Percentiles rank a stretch among this genome's conserved stretches.
Evolutionary conservation across 176 grass and related monocot genomes (phyloP).

Genomic region (Eragrostis curvula): DNA sequence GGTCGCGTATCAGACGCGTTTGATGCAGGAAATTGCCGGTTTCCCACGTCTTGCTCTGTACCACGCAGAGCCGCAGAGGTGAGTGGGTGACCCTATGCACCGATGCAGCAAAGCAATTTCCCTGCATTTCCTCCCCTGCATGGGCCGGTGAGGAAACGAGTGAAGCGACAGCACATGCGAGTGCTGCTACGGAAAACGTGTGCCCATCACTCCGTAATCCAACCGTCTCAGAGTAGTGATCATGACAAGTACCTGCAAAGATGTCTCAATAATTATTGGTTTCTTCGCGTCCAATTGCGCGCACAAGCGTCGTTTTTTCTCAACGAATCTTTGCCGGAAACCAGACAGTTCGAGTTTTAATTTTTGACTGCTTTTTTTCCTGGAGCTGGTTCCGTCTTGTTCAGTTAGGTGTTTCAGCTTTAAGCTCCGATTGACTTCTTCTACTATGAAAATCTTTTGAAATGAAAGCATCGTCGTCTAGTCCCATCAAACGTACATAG

Average conservation of each 20-base stretch:
- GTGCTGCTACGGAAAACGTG: neutral
- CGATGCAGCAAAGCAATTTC: neutral
- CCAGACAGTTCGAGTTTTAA: neutral
- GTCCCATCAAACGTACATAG: neutral
- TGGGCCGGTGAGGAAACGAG: constrained; percentile 8
- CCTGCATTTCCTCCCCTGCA: neutral
- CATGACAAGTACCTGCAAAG: neutral
- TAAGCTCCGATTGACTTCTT: neutral
- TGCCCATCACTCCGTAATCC: neutral
- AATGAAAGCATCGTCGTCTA: neutral
- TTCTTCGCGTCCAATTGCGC: neutral
- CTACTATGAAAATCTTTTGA: neutral
- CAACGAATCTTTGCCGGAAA: neutral
- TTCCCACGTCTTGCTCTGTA: no score
- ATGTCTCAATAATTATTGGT: neutral
- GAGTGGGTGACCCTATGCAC: neutral
- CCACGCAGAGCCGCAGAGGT: no score
- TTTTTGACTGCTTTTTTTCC: neutral
- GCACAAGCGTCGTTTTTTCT: neutral
- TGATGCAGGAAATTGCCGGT: neutral
- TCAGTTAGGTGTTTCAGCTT: neutral
- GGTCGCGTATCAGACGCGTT: neutral
- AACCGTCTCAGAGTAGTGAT: neutral
- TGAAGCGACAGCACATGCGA: neutral
- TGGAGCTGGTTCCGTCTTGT: neutral